These are phyloP conservation scores for Blastobotrys buckinghamii DNA, from an alignment of 1,139 yeast species.

Conservation along the genomic window DNA sequence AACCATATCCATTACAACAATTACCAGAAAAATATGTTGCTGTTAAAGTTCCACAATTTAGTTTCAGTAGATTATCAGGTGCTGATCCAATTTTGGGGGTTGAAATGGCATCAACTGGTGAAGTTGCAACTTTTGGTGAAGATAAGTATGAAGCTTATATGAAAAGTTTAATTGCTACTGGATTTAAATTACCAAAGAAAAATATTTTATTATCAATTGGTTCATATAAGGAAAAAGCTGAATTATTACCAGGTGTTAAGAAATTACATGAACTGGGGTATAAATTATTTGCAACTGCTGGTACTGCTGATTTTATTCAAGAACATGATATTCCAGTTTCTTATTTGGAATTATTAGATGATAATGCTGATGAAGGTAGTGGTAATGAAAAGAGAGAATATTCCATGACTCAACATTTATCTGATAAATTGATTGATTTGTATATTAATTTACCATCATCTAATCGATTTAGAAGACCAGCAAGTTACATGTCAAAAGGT, in stretches of 20 bases:
- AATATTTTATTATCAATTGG: conserved; percentile 92
- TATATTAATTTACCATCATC: conserved; percentile 96
- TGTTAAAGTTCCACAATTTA: conserved; percentile 95
- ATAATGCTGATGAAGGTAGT: conserved; percentile 40
- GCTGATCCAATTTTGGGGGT: conserved; percentile 99
- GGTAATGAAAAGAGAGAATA: conserved; percentile 76
- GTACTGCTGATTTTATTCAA: conserved; percentile 96
- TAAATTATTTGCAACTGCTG: conserved; percentile 94
- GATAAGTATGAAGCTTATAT: conserved; percentile 96
- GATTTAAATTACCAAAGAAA: conserved; percentile 92
- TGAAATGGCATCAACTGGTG: conserved; percentile 99
- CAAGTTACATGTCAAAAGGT: conserved; percentile 95
- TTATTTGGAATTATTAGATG: conserved; percentile 76
- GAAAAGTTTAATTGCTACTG: conserved; percentile 90
- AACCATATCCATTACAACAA: conserved; percentile 83
- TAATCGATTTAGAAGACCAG: conserved; percentile 97
- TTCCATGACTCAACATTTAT: conserved; percentile 92
- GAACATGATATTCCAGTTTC: conserved; percentile 94
- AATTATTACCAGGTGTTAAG: conserved; percentile 80
- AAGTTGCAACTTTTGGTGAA: conserved; percentile 95
- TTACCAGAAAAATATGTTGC: conserved; percentile 95
- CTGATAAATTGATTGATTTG: conserved; percentile 91
- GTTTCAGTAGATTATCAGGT: conserved; percentile 95
- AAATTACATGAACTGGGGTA: conserved; percentile 79
- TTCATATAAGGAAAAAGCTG: conserved; percentile 95